phyloP scores from a whole-genome alignment of 768 basidiomycete species.

The Gymnopilus junonius region DNA sequence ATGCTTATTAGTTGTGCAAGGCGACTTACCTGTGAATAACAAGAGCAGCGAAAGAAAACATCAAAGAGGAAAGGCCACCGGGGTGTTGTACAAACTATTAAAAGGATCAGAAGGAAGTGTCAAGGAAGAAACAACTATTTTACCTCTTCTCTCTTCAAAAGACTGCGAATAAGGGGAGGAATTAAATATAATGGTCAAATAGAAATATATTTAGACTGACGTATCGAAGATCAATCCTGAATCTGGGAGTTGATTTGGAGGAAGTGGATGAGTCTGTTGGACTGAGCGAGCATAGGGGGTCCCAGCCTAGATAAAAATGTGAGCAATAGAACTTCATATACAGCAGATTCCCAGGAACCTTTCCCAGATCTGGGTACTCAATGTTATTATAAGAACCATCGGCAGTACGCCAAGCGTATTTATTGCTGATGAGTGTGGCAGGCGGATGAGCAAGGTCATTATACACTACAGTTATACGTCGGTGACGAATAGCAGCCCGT shows the following conservation, averaged over 20 bases:
- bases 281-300: slow-evolving; percentile 86
- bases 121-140: slow-evolving; percentile 14
- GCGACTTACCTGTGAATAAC: slow-evolving; percentile 71
- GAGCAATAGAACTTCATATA: neutral
- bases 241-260: slow-evolving; percentile 74
- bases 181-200: neutral
- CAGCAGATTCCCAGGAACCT: slow-evolving; percentile 33
- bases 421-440: slow-evolving; percentile 63
- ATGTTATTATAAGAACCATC: slow-evolving; percentile 84
- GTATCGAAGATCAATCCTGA: slow-evolving; percentile 82
- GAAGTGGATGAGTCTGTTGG: slow-evolving; percentile 67
- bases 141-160: slow-evolving; percentile 74
- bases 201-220: slow-evolving; percentile 33
- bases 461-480: slow-evolving; percentile 55
- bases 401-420: slow-evolving; percentile 70
- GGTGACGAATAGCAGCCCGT: neutral
- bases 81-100: slow-evolving; percentile 75
- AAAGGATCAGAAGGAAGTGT: slow-evolving; percentile 6
- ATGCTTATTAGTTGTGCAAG: neutral
- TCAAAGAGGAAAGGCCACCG: slow-evolving; percentile 74
- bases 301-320: slow-evolving; percentile 47
- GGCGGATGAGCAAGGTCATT: slow-evolving; percentile 84
- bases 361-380: slow-evolving; percentile 70
- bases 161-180: slow-evolving; percentile 26
- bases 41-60: slow-evolving; percentile 84